Percentiles rank a stretch among this genome's conserved stretches.
These are phyloP conservation scores for Fusarium fracticaudum DNA, from an alignment of 2,329 filamentous ascomycete species.

Conservation along the genomic window DNA sequence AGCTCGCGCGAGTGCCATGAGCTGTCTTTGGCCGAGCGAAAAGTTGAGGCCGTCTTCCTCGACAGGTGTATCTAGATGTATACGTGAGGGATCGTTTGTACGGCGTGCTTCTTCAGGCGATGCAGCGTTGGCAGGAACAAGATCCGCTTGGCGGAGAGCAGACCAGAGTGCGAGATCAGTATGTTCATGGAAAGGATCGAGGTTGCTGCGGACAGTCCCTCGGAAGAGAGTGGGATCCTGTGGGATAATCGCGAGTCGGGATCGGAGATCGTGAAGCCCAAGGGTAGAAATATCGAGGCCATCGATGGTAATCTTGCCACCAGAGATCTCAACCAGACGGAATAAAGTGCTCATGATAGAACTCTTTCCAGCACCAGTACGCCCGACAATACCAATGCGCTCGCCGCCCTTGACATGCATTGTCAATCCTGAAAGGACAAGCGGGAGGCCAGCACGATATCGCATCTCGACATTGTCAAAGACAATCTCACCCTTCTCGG, in stretches of 20 bases:
- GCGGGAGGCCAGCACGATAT: slow-evolving; percentile 75
- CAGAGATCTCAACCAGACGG: slow-evolving; percentile 74
- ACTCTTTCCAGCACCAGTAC: slow-evolving; percentile 84
- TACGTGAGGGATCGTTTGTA: slow-evolving; percentile 69
- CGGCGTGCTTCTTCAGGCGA: slow-evolving; percentile 78
- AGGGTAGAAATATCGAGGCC: slow-evolving; percentile 76
- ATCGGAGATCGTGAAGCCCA: slow-evolving; percentile 79
- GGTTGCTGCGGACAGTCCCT: slow-evolving; percentile 80
- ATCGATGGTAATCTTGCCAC: slow-evolving; percentile 71
- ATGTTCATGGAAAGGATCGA: slow-evolving; percentile 84
- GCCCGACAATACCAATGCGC: slow-evolving; percentile 82
- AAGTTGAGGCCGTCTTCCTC: slow-evolving; percentile 97
- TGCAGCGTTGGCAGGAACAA: slow-evolving; percentile 66
- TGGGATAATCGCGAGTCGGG: slow-evolving; percentile 82
- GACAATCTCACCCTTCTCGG: slow-evolving; percentile 82
- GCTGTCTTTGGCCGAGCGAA: slow-evolving; percentile 91
- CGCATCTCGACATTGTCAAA: slow-evolving; percentile 83
- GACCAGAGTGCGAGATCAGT: slow-evolving; percentile 81
- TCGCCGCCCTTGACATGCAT: slow-evolving; percentile 81
- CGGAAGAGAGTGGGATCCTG: slow-evolving; percentile 87
- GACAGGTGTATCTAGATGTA: slow-evolving; percentile 84
- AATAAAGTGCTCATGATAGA: slow-evolving; percentile 87
- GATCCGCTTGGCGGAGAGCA: slow-evolving; percentile 78
- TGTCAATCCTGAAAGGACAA: slow-evolving; percentile 75
- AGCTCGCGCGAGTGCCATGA: slow-evolving; percentile 93